phyloP scores from a whole-genome alignment of 192 early-diverging fungal genomes.

The Phlyctochytrium arcticum region DNA sequence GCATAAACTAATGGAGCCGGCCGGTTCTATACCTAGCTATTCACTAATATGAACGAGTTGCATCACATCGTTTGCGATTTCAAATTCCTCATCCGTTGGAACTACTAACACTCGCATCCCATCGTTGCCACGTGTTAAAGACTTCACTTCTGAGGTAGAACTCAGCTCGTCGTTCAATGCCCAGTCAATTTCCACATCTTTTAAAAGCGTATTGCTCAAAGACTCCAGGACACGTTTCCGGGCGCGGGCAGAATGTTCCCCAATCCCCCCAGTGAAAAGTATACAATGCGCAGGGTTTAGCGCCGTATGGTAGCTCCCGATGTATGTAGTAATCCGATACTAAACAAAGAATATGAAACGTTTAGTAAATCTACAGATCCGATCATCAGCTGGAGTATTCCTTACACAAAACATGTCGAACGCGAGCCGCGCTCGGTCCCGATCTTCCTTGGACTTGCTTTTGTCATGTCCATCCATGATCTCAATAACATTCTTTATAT shows the following conservation, averaged over 20 bases:
- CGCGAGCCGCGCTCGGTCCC: conserved; percentile 27
- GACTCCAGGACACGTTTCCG: conserved; percentile 16
- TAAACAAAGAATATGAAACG: neutral
- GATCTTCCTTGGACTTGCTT: neutral
- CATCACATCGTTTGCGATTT: conserved; percentile 21
- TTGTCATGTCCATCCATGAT: conserved; percentile 5
- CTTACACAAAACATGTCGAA: conserved; percentile 37
- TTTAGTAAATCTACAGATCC: neutral
- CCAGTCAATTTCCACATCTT: conserved; percentile 17
- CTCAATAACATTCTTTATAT: conserved; percentile 28
- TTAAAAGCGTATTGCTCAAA: conserved; percentile 22
- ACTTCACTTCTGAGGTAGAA: conserved; percentile 5
- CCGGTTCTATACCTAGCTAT: no score
- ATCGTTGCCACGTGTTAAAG: neutral
- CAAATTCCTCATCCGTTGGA: conserved; percentile 36
- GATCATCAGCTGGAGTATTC: neutral
- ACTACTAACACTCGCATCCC: conserved; percentile 31
- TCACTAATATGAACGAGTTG: no score
- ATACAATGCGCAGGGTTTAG: conserved; percentile 28
- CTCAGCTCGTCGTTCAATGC: neutral
- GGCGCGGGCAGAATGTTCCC: conserved; percentile 30
- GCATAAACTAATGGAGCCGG: no score
- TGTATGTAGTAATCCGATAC: conserved; percentile 40
- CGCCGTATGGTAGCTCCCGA: conserved; percentile 34
- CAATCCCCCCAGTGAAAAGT: conserved; percentile 44